Conservation (phyloP, 331 rosid genomes). For the Stylosanthes scabra region DNA sequence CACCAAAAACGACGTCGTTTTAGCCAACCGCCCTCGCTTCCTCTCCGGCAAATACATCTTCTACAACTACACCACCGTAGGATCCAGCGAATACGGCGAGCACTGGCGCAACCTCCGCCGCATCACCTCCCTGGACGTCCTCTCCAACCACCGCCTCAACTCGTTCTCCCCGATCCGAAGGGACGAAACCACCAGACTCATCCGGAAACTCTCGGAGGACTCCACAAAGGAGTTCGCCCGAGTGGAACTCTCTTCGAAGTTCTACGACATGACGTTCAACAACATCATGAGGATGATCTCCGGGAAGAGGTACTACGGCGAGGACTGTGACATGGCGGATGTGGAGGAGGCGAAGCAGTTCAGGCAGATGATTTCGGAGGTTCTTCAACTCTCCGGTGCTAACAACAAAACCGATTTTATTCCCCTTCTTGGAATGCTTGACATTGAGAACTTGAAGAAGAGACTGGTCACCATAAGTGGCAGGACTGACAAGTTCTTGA, state of each 20-base stretch:
- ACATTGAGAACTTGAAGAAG: conserved; percentile 27
- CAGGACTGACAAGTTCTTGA: conserved; percentile 46
- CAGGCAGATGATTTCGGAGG: conserved; percentile 38
- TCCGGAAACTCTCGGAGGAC: conserved; percentile 33
- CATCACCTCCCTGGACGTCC: conserved; percentile 54
- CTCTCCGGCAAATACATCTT: conserved; percentile 43
- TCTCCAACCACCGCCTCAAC: conserved; percentile 55
- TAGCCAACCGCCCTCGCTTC: conserved; percentile 52
- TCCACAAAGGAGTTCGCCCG: conserved; percentile 10
- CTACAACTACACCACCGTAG: conserved; percentile 58
- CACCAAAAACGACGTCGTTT: conserved; percentile 57
- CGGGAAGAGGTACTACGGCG: conserved; percentile 62
- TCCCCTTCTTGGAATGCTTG: conserved; percentile 45
- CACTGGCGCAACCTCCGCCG: conserved; percentile 55
- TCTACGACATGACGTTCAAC: conserved; percentile 58
- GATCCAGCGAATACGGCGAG: conserved; percentile 46
- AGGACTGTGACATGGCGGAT: conserved; percentile 43
- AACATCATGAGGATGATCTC: conserved; percentile 61
- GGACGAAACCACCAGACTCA: conserved; percentile 42
- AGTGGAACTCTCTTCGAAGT: conserved; percentile 43
- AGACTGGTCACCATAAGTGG: conserved; percentile 22
- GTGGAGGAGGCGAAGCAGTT: conserved; percentile 49
- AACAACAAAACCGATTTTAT: conserved; percentile 45
- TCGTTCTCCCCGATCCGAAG: conserved; percentile 39
- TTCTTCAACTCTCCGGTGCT: conserved; percentile 11